Evolutionary conservation across 2,329 filamentous ascomycete genomes (phyloP).

Genomic region (Colletotrichum spaethianum): DNA sequence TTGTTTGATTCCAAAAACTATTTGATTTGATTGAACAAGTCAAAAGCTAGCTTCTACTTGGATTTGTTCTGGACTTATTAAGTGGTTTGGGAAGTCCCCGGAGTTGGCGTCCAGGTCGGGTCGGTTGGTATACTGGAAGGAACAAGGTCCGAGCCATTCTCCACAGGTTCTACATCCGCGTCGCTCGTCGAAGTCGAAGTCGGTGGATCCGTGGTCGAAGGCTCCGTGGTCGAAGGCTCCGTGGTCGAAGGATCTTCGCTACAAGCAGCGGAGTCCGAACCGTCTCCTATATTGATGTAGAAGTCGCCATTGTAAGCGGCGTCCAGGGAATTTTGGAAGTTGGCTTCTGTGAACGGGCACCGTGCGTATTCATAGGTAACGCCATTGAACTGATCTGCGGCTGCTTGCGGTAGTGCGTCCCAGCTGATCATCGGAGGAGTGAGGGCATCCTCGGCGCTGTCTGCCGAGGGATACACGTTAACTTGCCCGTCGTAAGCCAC

Average conservation of each 20-base stretch:
- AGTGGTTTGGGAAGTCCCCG: too few species aligned
- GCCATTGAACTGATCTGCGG: slow-evolving; percentile 7
- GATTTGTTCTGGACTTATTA: too few species aligned
- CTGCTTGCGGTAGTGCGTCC: neutral
- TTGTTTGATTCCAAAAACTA: too few species aligned
- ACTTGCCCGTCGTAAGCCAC: slow-evolving; percentile 6
- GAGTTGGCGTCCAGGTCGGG: too few species aligned
- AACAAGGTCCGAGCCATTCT: neutral
- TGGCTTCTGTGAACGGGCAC: slow-evolving; percentile 6
- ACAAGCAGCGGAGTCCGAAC: neutral
- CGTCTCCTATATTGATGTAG: neutral
- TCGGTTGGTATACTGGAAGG: too few species aligned
- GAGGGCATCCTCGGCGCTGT: neutral
- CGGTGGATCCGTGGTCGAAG: too few species aligned
- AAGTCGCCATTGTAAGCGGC: neutral
- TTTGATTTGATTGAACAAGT: too few species aligned
- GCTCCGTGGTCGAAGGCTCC: too few species aligned
- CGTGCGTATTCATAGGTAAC: neutral
- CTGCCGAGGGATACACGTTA: neutral
- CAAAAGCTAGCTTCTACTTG: too few species aligned
- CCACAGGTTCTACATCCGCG: neutral
- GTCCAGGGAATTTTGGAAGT: slow-evolving; percentile 9
- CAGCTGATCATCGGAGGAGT: slow-evolving; percentile 14
- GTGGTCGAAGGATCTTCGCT: neutral
- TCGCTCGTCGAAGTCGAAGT: neutral